Evolutionary conservation across 73 alveolate species (phyloP), one percentile per base, ranked within the genome.

Genomic region (Paramecium caudatum): DNA sequence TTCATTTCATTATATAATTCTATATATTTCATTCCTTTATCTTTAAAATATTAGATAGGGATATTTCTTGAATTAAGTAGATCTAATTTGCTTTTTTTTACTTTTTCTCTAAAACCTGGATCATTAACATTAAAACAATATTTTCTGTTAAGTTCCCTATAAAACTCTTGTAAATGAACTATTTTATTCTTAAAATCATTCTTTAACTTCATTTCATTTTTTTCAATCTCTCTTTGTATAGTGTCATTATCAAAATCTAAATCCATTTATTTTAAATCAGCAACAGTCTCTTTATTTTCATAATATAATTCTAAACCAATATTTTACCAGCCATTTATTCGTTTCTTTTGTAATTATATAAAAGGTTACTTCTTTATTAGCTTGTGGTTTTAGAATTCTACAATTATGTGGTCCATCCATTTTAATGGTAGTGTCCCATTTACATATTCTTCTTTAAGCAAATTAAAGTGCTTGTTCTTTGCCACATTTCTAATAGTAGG

Each of bases 321-420:
- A 45, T 74, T 74, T 13, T 74, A 74, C 88, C 88, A 74, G 16
- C 88, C 88, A 45, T 74, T 74, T 1, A 74, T 74, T 9, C 45
- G 36, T 45, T 74, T 74, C 88, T 39, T 41, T 12, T 5, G 7
- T 16, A 74, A 0, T 9, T 21, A 15, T 0, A 41, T 74, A 41
- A 0, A 37, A 16, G 6, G 19, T 8, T 74, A 74, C 88, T 12
- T 74, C 69, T 10, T 45, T 74, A 43, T 41, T 41, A 36, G 36
- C 65, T 41, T 74, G 23, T 12, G 88, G 88, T 21, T 39, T 74
- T 45, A 74, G 43, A 37, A 74, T 43, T 4, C 88, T 16, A 37
- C 88, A 74, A 7, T 27, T 41, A 74, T 30, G 23, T 19, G 88
- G 88, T 1, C 88, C 88, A 74, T 74, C 88, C 21, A 19, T 8